Evolutionary conservation across 306 rosid genomes (phyloP).

Genomic region (Prunus dulcis): DNA sequence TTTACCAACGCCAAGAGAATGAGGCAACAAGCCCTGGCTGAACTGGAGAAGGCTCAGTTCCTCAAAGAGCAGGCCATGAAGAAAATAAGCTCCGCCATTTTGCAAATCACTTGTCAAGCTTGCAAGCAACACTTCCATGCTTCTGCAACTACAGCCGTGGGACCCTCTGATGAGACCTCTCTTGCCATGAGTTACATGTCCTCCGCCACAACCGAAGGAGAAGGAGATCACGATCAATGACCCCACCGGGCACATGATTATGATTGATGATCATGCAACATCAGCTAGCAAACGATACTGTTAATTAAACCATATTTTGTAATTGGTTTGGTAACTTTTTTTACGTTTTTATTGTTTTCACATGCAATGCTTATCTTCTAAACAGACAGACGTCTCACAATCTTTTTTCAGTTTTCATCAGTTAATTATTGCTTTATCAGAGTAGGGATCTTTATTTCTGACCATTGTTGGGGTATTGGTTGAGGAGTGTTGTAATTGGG

Average conservation of each 20-base stretch:
- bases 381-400: slow-evolving; percentile 7
- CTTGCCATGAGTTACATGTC: slow-evolving; percentile 80
- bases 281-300: slow-evolving; percentile 1
- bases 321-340: neutral
- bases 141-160: slow-evolving; percentile 16
- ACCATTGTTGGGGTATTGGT: slow-evolving; percentile 42
- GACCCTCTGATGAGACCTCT: slow-evolving; percentile 67
- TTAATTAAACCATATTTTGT: neutral
- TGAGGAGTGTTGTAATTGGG: slow-evolving; percentile 39
- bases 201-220: slow-evolving; percentile 78
- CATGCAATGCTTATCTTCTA: neutral
- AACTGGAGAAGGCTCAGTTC: slow-evolving; percentile 61
- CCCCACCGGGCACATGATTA: neutral
- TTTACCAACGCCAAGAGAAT: slow-evolving; percentile 76
- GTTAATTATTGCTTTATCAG: slow-evolving; percentile 39
- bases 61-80: slow-evolving; percentile 73
- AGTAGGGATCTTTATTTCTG: slow-evolving; percentile 41
- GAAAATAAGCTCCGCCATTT: slow-evolving; percentile 60
- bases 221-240: slow-evolving; percentile 38
- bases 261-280: slow-evolving; percentile 11
- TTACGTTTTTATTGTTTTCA: neutral
- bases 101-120: slow-evolving; percentile 82
- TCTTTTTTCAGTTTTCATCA: slow-evolving; percentile 19
- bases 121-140: slow-evolving; percentile 70
- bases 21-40: slow-evolving; percentile 77